phyloP scores from a whole-genome alignment of 2,329 filamentous ascomycete genomes.

The Cadophora luteo-olivacea region DNA sequence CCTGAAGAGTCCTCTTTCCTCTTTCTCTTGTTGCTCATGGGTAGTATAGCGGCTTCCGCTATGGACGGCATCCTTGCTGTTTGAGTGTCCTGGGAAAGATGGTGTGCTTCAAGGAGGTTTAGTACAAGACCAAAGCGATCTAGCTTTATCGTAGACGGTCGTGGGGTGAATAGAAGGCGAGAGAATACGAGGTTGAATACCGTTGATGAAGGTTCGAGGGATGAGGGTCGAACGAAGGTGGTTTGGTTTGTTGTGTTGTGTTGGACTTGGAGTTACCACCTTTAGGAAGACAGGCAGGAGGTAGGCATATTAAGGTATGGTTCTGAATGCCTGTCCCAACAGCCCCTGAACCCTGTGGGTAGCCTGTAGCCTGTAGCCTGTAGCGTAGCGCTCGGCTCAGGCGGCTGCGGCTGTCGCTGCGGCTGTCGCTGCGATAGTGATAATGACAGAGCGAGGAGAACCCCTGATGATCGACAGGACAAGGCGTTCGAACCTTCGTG shows the following conservation, averaged over 20 bases:
- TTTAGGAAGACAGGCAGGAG: too few species aligned
- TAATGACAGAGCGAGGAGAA: neutral
- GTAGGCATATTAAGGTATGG: neutral
- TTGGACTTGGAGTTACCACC: too few species aligned
- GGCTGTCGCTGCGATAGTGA: too few species aligned
- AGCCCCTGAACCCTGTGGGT: neutral
- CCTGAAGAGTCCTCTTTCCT: conserved; percentile 34
- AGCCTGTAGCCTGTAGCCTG: too few species aligned
- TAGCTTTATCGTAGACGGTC: neutral
- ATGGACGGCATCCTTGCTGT: conserved; percentile 39
- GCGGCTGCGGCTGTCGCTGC: neutral
- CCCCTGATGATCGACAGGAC: neutral
- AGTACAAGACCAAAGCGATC: neutral
- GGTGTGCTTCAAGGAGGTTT: neutral
- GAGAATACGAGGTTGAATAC: neutral
- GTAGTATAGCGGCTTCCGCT: conserved; percentile 31
- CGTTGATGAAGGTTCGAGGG: neutral
- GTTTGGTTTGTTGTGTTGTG: neutral
- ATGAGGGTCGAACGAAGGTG: too few species aligned
- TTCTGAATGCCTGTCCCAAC: neutral
- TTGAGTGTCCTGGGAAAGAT: neutral
- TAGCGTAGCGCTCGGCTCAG: neutral
- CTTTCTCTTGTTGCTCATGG: conserved; percentile 32
- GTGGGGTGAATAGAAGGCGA: neutral
- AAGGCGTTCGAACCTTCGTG: neutral